Base-by-base conservation (phyloP, 1,284 basidiomycete species). In the Ceratobasidium sp. region DNA sequence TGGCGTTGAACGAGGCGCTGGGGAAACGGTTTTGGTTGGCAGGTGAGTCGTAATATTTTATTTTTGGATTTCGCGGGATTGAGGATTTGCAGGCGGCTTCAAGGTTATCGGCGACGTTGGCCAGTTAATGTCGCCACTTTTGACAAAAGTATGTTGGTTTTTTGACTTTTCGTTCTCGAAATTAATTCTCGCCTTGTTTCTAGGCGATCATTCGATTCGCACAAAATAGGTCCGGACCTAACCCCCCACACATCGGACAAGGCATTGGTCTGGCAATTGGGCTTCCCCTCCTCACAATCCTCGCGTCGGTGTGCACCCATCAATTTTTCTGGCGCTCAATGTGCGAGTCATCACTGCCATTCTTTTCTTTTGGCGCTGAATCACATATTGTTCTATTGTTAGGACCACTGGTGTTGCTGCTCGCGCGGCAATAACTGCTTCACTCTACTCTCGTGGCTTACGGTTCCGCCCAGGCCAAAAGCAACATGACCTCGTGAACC, bases 281-380 rank as follows among this genome's bases (percentile, higher is more conserved):
- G 0, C 84, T 95, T 1, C 91, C 92, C 81, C 84, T 84, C 65
- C 82, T 93, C 33, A 89, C 89, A 0, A 82, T 93, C 73, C 80
- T 86, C 17, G 82, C 89, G 1, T 89, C 87, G 69, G 81, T 92
- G 22, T 86, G 86, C 76, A 88, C 89, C 75, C 90, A 92, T 79
- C 90, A 91, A 86, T 94, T 92, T 82, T 94, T 93, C 85, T 94
- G 90, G 88, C 86, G 90, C 36, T 90, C 90, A 0, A 92, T 92
- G 66, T 69, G 31, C 57, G 57, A 8, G 15, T 24, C 41, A 4
- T 44, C 22, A 19, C 5, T 7, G 11, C 44, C 57, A 15, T 9
- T n/a, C 36, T 47, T 27, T 57, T 31, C 36, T 15, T 27, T 5
- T 2, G 9, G 41, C 36, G 6, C 6, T 5, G 4, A 11, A 14